A percentile compares a stretch with the other conserved stretches of the same genome.
Conservation (phyloP, 2,329 filamentous ascomycete genomes). For the Epichloe typhina region DNA sequence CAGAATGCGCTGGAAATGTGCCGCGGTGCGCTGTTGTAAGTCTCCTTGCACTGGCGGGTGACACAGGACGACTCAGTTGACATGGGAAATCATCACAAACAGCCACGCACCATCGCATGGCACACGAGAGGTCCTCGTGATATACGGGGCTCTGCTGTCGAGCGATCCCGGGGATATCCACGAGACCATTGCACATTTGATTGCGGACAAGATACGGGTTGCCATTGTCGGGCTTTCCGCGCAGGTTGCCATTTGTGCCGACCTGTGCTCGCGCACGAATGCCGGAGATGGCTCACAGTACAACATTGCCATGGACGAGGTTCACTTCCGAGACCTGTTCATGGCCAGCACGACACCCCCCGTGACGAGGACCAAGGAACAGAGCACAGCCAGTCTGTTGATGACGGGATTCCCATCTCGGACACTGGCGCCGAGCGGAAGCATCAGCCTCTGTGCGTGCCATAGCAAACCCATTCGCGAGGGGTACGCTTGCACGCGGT, state of each 20-base stretch:
- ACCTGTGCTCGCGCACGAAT: constrained; percentile 81
- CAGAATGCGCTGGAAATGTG: constrained; percentile 97
- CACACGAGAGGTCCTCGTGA: constrained; percentile 80
- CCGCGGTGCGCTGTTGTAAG: constrained; percentile 73
- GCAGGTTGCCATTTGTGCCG: constrained; percentile 81
- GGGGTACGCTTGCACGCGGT: constrained; percentile 85
- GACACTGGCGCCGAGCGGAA: constrained; percentile 53
- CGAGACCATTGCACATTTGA: constrained; percentile 67
- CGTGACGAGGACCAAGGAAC: constrained; percentile 53
- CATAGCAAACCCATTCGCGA: constrained; percentile 71
- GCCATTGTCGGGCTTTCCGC: constrained; percentile 83
- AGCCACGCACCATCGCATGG: constrained; percentile 87
- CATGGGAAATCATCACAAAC: not conserved
- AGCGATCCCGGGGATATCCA: constrained; percentile 94
- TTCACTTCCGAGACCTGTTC: constrained; percentile 76
- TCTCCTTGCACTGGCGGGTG: not conserved
- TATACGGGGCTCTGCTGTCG: constrained; percentile 82
- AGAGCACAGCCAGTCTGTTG: constrained; percentile 53
- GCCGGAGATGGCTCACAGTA: constrained; percentile 65
- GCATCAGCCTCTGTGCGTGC: constrained; percentile 73
- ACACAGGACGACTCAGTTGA: not conserved
- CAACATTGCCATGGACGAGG: constrained; percentile 63
- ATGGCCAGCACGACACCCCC: constrained; percentile 83
- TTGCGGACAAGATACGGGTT: constrained; percentile 74
- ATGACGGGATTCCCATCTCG: constrained; percentile 98